phyloP scores from a whole-genome alignment of 2,329 filamentous ascomycete genomes.

The Pleurostoma richardsiae region DNA sequence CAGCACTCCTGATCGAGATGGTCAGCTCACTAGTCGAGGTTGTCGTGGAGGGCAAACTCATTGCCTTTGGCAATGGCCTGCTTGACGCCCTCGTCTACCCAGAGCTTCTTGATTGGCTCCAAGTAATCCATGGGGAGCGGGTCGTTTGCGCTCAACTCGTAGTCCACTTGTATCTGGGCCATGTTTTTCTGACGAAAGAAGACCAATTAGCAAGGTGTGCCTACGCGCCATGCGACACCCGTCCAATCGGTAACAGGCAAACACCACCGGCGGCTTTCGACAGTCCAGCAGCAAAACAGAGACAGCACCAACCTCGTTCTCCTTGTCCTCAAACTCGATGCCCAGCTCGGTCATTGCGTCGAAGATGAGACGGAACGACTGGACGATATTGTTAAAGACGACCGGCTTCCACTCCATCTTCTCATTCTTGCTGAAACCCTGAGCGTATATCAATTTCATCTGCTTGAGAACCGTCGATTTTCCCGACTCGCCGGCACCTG shows the following conservation, averaged over 20 bases:
- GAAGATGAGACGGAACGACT: constrained; percentile 84
- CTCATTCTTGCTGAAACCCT: constrained; percentile 85
- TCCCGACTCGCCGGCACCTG: constrained; percentile 90
- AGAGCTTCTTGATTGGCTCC: constrained; percentile 76
- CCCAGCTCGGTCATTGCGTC: constrained; percentile 86
- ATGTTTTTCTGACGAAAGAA: constrained; percentile 64
- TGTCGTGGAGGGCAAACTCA: constrained; percentile 94
- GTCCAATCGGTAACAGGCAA: no score
- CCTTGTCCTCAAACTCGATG: constrained; percentile 71
- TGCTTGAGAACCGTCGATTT: constrained; percentile 98
- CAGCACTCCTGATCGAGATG: not conserved
- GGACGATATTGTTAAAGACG: constrained; percentile 90
- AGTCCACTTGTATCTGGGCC: constrained; percentile 69
- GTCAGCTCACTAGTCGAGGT: constrained; percentile 76
- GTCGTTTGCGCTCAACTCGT: constrained; percentile 79
- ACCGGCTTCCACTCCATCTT: constrained; percentile 92
- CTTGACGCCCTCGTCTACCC: constrained; percentile 79
- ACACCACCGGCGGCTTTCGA: no score
- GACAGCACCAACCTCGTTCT: constrained; percentile 64
- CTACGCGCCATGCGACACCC: no score
- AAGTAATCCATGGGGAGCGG: constrained; percentile 74
- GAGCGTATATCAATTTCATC: constrained; percentile 96
- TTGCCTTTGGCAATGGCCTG: constrained; percentile 89
- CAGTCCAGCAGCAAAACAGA: no score
- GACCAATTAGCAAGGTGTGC: no score